Conservation (phyloP, 345 rosid species). For the Mallotus nudiflorus region DNA sequence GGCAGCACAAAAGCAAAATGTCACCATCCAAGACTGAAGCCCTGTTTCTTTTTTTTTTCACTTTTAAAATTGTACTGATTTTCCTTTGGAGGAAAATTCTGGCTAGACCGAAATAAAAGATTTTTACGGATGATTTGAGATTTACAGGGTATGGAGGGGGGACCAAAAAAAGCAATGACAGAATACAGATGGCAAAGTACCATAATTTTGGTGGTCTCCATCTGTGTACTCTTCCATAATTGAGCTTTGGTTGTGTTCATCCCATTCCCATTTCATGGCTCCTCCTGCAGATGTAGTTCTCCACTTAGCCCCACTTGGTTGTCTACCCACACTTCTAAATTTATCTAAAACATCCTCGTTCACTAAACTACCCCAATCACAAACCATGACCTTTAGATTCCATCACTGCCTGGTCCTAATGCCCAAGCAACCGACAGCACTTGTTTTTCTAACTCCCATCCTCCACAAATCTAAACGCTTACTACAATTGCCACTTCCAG, state of each 20-base stretch:
- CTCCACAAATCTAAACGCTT: background rate
- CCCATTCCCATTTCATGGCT: no score
- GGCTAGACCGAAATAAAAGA: slow-evolving; percentile 33
- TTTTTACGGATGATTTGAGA: slow-evolving; percentile 36
- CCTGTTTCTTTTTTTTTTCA: background rate
- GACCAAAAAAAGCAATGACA: slow-evolving; percentile 27
- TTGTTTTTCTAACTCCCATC: slow-evolving; percentile 9
- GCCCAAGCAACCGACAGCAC: background rate
- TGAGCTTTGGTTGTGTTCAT: slow-evolving; percentile 28
- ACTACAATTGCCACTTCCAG: no score
- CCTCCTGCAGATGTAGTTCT: slow-evolving; percentile 23
- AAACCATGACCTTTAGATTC: slow-evolving; percentile 15
- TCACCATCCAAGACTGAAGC: slow-evolving; percentile 25
- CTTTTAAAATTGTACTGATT: background rate
- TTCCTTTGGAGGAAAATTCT: slow-evolving; percentile 19
- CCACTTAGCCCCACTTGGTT: slow-evolving; percentile 29
- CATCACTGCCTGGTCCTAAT: slow-evolving; percentile 15
- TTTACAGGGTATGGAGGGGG: slow-evolving; percentile 26
- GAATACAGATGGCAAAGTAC: slow-evolving; percentile 35
- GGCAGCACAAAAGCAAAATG: slow-evolving; percentile 23
- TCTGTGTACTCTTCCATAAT: slow-evolving; percentile 41
- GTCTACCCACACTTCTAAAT: slow-evolving; percentile 20
- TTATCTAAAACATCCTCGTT: slow-evolving; percentile 20
- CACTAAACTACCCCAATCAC: background rate
- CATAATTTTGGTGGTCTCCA: slow-evolving; percentile 39